These are phyloP conservation scores for Microbotryum scabiosae DNA, from an alignment of 1,284 basidiomycete genomes.

Conservation along the genomic window DNA sequence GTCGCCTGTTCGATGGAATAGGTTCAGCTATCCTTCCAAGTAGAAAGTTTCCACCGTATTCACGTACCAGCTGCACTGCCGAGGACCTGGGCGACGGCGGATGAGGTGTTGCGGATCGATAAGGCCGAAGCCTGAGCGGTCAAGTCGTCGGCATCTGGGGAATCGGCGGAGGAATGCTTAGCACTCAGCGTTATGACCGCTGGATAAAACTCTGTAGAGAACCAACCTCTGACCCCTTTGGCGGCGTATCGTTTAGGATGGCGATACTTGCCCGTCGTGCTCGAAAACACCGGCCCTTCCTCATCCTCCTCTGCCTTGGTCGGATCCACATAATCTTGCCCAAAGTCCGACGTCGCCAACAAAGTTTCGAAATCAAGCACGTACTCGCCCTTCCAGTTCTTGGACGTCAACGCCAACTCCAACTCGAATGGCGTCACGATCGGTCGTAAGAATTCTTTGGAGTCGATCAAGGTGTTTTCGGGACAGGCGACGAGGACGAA, in stretches of 20 bases:
- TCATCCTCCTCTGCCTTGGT: conserved; percentile 43
- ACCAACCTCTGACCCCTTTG: conserved; percentile 13
- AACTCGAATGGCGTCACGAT: conserved; percentile 94
- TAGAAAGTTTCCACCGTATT: background rate
- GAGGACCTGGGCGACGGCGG: conserved; percentile 34
- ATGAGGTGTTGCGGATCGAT: conserved; percentile 21
- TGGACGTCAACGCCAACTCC: conserved; percentile 58
- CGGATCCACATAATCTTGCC: conserved; percentile 39
- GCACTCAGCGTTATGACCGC: background rate
- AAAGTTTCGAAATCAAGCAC: conserved; percentile 70
- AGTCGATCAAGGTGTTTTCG: conserved; percentile 82
- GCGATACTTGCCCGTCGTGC: conserved; percentile 78
- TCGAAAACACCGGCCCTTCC: conserved; percentile 62
- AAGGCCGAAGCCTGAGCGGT: conserved; percentile 22
- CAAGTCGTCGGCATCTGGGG: conserved; percentile 27
- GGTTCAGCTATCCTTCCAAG: background rate
- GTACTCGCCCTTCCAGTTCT: conserved; percentile 67
- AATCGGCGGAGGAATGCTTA: no score
- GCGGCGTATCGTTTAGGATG: conserved; percentile 58
- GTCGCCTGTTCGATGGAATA: conserved; percentile 12
- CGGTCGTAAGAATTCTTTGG: conserved; percentile 79
- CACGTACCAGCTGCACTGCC: conserved; percentile 36
- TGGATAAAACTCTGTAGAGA: conserved; percentile 21
- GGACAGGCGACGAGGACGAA: conserved; percentile 91
- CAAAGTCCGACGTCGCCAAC: conserved; percentile 41